phyloP scores from a whole-genome alignment of 257 asterid species.

The Rehmannia glutinosa region DNA sequence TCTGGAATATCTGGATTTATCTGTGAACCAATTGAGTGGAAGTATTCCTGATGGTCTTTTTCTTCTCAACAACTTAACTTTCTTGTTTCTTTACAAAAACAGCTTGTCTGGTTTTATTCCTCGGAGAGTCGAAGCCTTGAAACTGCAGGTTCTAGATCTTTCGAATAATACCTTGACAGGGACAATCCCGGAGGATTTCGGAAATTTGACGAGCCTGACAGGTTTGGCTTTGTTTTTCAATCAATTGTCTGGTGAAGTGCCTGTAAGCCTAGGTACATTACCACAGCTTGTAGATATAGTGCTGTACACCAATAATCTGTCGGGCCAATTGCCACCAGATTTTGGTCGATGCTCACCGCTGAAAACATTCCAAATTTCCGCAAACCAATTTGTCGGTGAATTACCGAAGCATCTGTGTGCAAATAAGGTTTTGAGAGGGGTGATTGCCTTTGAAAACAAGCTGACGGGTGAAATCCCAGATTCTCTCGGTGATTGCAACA shows the following conservation, averaged over 20 bases:
- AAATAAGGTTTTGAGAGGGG: constrained; percentile 36
- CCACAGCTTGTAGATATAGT: constrained; percentile 33
- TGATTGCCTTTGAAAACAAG: constrained; percentile 45
- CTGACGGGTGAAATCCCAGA: constrained; percentile 62
- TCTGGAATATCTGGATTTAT: constrained; percentile 50
- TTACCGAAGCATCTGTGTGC: constrained; percentile 57
- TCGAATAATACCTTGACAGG: constrained; percentile 51
- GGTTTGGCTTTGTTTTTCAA: constrained; percentile 54
- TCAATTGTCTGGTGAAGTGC: constrained; percentile 61
- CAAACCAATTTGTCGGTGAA: constrained; percentile 49
- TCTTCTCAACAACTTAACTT: constrained; percentile 41
- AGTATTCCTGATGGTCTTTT: constrained; percentile 50
- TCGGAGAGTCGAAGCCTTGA: constrained; percentile 29
- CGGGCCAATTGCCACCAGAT: constrained; percentile 73
- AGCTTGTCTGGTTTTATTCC: constrained; percentile 66
- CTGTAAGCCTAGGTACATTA: constrained; percentile 47
- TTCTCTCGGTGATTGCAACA: constrained; percentile 56
- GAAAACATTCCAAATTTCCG: constrained; percentile 33
- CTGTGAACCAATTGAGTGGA: constrained; percentile 49
- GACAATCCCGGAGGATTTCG: constrained; percentile 56
- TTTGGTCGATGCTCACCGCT: constrained; percentile 61
- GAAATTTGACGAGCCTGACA: constrained; percentile 50
- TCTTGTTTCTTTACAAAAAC: constrained; percentile 36
- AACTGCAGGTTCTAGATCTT: constrained; percentile 48
- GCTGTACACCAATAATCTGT: constrained; percentile 43